Conservation (phyloP, 495 filamentous ascomycete species). For the Penicillium alfredii region DNA sequence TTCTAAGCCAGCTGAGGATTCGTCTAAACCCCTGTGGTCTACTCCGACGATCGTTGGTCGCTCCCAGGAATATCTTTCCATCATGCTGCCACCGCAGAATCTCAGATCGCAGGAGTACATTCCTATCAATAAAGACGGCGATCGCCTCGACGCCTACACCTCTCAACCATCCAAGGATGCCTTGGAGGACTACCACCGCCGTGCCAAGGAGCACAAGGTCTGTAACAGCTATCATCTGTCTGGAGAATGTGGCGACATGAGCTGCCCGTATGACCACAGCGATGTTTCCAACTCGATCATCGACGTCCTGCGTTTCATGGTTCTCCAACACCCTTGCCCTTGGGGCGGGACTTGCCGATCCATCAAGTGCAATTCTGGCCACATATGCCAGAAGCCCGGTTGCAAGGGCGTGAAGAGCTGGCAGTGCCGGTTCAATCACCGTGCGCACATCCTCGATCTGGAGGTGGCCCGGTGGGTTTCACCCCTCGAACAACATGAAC, state of each 20-base stretch:
- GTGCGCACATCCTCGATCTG: slow-evolving; percentile 28
- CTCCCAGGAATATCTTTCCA: slow-evolving; percentile 21
- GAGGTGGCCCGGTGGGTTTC: slow-evolving; percentile 24
- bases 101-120: slow-evolving; percentile 28
- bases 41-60: slow-evolving; percentile 15
- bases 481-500: slow-evolving; percentile 19
- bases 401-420: slow-evolving; percentile 32
- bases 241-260: slow-evolving; percentile 30
- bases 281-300: slow-evolving; percentile 29
- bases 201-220: slow-evolving; percentile 29
- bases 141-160: slow-evolving; percentile 37
- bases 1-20: slow-evolving; percentile 13
- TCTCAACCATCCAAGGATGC: slow-evolving; percentile 22
- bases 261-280: slow-evolving; percentile 36
- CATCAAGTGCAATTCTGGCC: slow-evolving; percentile 39
- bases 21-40: slow-evolving; percentile 15
- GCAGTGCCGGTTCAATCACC: slow-evolving; percentile 32
- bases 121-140: slow-evolving; percentile 39
- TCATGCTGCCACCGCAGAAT: slow-evolving; percentile 19
- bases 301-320: slow-evolving; percentile 32
- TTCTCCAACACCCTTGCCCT: slow-evolving; percentile 34
- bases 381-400: slow-evolving; percentile 39
- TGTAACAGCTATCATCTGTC: slow-evolving; percentile 43
- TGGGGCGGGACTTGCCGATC: slow-evolving; percentile 31
- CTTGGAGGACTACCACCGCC: slow-evolving; percentile 28